A percentile compares a stretch with the other conserved stretches of the same genome.
phyloP scores from a whole-genome alignment of 2,329 filamentous ascomycete species.

The Colletotrichum falcatum region DNA sequence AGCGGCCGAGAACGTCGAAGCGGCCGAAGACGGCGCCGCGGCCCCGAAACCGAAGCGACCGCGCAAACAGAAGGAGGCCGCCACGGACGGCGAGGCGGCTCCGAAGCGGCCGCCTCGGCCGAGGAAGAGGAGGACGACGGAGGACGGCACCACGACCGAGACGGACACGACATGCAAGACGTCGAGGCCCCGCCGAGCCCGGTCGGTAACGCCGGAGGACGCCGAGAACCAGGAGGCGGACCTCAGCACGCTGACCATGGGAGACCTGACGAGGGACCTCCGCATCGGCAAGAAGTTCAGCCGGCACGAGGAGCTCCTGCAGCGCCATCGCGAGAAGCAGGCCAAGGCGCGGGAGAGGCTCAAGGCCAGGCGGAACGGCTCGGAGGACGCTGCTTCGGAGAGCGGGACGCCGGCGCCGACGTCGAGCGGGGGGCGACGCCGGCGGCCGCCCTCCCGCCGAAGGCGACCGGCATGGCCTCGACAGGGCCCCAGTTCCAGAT shows the following conservation, averaged over 20 bases:
- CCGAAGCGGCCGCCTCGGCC: conserved; percentile 37
- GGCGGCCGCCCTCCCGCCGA: conserved; percentile 44
- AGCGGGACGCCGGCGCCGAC: conserved; percentile 33
- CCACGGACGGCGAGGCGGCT: conserved; percentile 22
- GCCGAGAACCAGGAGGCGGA: conserved; percentile 74
- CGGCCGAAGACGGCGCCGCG: conserved; percentile 6
- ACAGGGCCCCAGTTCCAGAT: conserved; percentile 70
- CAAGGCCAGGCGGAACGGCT: conserved; percentile 44
- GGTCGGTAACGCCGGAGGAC: conserved; percentile 71
- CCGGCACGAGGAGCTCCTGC: conserved; percentile 77
- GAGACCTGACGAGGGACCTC: conserved; percentile 76
- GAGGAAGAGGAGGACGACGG: conserved; percentile 39
- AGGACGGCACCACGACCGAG: conserved; percentile 37
- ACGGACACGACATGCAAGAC: conserved; percentile 9
- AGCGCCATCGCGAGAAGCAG: conserved; percentile 67
- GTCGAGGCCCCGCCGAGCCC: conserved; percentile 50
- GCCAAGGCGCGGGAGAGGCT: conserved; percentile 52
- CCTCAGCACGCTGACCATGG: conserved; percentile 75
- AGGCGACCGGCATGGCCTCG: conserved; percentile 38
- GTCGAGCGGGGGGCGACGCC: conserved; percentile 5
- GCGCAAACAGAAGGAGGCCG: conserved; percentile 38
- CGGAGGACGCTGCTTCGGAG: conserved; percentile 42
- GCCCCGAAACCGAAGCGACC: conserved; percentile 39
- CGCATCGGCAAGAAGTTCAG: conserved; percentile 81
- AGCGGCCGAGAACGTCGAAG: conserved; percentile 29